Conservation (phyloP, 116 monocot genomes). For the Zostera marina region DNA sequence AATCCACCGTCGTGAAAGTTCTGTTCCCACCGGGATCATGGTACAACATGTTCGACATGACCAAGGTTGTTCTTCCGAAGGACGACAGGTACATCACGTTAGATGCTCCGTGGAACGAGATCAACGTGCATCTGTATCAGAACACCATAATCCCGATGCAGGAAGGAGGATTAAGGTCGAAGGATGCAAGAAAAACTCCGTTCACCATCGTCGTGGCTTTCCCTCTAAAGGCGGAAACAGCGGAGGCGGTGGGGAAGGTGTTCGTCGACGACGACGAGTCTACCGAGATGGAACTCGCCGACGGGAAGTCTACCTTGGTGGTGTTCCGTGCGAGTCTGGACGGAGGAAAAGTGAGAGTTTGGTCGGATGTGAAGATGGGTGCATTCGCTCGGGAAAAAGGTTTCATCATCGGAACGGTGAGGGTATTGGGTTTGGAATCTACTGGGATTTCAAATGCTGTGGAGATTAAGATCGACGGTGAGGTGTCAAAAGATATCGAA, state of each 20-base stretch:
- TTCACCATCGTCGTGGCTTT: conserved; percentile 72
- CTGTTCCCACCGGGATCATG: conserved; percentile 85
- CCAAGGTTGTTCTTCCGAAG: conserved; percentile 34
- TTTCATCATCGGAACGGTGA: conserved; percentile 63
- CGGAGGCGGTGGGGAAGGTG: conserved; percentile 44
- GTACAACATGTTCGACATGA: conserved; percentile 85
- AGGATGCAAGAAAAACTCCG: conserved; percentile 57
- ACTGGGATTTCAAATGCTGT: conserved; percentile 14
- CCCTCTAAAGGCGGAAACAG: conserved; percentile 24
- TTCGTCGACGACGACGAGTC: conserved; percentile 84
- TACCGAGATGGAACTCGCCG: conserved; percentile 64
- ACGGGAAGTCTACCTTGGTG: conserved; percentile 49
- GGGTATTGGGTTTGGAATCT: conserved; percentile 47
- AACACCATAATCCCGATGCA: conserved; percentile 88
- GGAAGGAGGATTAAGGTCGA: conserved; percentile 52
- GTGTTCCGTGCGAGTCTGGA: conserved; percentile 42
- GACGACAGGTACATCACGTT: conserved; percentile 37
- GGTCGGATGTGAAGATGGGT: conserved; percentile 57
- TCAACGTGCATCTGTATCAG: conserved; percentile 88
- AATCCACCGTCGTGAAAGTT: conserved; percentile 40
- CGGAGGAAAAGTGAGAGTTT: conserved; percentile 41
- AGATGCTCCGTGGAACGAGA: conserved; percentile 64
- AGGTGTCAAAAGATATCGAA: conserved; percentile 7
- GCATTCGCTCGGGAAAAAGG: conserved; percentile 38
- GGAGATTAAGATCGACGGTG: conserved; percentile 43